phyloP scores from a whole-genome alignment of 495 filamentous ascomycete species.

The Penicillium psychrofluorescens region DNA sequence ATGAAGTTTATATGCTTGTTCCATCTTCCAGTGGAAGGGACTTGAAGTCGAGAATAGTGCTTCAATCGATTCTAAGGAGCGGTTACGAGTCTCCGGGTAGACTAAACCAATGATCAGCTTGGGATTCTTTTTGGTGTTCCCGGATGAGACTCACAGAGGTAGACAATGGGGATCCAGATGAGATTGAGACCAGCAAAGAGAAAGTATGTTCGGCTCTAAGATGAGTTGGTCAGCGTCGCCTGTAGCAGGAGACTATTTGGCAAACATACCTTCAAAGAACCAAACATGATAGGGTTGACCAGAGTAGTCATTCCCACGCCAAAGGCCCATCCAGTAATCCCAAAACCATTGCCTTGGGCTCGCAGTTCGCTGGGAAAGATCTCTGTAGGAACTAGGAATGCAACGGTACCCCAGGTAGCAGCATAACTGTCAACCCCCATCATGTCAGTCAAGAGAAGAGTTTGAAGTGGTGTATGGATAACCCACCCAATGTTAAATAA shows the following conservation, averaged over 20 bases:
- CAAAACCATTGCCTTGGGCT: slow-evolving; percentile 49
- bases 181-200: slow-evolving; percentile 47
- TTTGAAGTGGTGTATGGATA: too few species aligned
- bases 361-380: slow-evolving; percentile 46
- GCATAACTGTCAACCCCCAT: slow-evolving; percentile 27
- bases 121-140: neutral
- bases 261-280: slow-evolving; percentile 21
- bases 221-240: slow-evolving; percentile 2
- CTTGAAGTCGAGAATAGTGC: slow-evolving; percentile 38
- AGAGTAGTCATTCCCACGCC: slow-evolving; percentile 48
- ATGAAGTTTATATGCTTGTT: slow-evolving; percentile 25
- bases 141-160: slow-evolving; percentile 22
- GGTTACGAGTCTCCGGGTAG: slow-evolving; percentile 52
- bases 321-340: slow-evolving; percentile 51
- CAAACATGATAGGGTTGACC: slow-evolving; percentile 46
- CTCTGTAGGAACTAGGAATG: slow-evolving; percentile 47
- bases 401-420: slow-evolving; percentile 48
- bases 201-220: slow-evolving; percentile 41
- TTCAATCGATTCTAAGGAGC: slow-evolving; percentile 54
- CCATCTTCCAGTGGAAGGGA: slow-evolving; percentile 34
- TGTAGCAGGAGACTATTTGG: neutral
- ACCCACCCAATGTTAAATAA: slow-evolving; percentile 41
- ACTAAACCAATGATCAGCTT: slow-evolving; percentile 16
- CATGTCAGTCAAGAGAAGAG: neutral
- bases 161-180: slow-evolving; percentile 46